These are phyloP conservation scores for Serendipita sp. DNA, from an alignment of 768 basidiomycete species.

Conservation along the genomic window DNA sequence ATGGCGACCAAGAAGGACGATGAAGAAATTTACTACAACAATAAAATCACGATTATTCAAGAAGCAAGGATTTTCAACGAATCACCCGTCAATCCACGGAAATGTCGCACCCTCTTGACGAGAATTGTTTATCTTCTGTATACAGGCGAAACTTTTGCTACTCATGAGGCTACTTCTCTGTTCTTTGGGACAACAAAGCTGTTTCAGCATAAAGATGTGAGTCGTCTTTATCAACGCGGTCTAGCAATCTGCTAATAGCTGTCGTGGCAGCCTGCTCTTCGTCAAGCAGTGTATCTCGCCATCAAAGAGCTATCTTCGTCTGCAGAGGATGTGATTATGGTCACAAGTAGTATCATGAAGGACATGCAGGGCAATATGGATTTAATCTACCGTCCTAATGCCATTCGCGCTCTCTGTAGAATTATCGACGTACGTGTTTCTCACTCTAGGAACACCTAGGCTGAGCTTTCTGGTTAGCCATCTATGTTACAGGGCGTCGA, in stretches of 20 bases:
- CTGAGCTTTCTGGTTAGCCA: conserved; percentile 35
- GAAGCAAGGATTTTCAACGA: conserved; percentile 99
- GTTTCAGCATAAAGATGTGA: conserved; percentile 97
- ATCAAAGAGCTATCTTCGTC: conserved; percentile 93
- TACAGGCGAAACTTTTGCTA: conserved; percentile 84
- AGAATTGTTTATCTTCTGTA: conserved; percentile 94
- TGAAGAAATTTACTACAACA: conserved; percentile 80
- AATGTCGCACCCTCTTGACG: conserved; percentile 90
- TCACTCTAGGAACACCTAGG: neutral
- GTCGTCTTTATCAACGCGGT: conserved; percentile 19
- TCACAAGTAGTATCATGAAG: conserved; percentile 98
- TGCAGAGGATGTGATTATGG: conserved; percentile 99
- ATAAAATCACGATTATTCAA: conserved; percentile 96
- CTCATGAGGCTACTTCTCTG: conserved; percentile 91
- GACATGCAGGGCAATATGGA: conserved; percentile 99
- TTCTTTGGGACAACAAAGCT: conserved; percentile 99
- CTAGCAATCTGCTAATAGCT: conserved; percentile 10
- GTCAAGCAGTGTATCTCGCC: conserved; percentile 95
- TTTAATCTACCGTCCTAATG: conserved; percentile 95
- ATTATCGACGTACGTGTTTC: conserved; percentile 82
- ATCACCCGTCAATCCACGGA: conserved; percentile 93
- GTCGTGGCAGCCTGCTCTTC: conserved; percentile 58
- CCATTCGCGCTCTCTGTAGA: conserved; percentile 87
- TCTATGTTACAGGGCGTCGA: conserved; percentile 99
- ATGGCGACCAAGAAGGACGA: conserved; percentile 93